Evolutionary conservation across 805 yeast genomes (phyloP).

Genomic region (Saturnispora saitoi): DNA sequence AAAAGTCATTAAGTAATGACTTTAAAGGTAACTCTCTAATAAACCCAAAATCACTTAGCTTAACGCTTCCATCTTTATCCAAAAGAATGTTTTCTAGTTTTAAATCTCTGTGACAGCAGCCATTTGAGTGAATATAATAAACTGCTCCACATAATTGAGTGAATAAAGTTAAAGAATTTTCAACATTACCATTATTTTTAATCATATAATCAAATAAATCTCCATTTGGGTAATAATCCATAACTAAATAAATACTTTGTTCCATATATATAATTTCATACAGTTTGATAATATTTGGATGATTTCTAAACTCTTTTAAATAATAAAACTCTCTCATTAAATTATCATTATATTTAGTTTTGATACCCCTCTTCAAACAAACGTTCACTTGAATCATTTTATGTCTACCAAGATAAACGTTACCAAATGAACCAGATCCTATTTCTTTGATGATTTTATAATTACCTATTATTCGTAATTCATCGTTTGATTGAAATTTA

Average conservation of each 20-base stretch:
- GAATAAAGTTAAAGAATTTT: constrained; percentile 46
- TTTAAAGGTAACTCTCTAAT: constrained; percentile 56
- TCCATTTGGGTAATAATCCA: constrained; percentile 83
- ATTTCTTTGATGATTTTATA: constrained; percentile 64
- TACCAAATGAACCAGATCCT: constrained; percentile 92
- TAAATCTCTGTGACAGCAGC: constrained; percentile 85
- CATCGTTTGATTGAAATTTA: constrained; percentile 27
- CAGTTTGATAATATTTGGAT: constrained; percentile 73
- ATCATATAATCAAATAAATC: constrained; percentile 65
- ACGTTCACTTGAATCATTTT: constrained; percentile 64
- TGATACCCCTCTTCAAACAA: constrained; percentile 69
- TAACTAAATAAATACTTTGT: constrained; percentile 70
- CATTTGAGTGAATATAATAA: constrained; percentile 65
- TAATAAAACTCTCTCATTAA: constrained; percentile 86
- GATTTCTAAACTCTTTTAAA: constrained; percentile 65
- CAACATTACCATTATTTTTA: constrained; percentile 36
- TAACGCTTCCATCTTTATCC: constrained; percentile 51
- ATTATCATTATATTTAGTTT: constrained; percentile 56
- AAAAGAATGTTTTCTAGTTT: constrained; percentile 85
- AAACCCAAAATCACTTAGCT: constrained; percentile 89
- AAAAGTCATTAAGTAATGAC: constrained; percentile 60
- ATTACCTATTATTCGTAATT: constrained; percentile 66
- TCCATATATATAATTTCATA: constrained; percentile 85
- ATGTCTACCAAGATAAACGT: constrained; percentile 80
- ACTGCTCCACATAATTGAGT: constrained; percentile 68